Percentiles rank a stretch among this genome's conserved stretches.
Evolutionary conservation across 768 basidiomycete genomes (phyloP).

Genomic region (Flagelloscypha sp.): DNA sequence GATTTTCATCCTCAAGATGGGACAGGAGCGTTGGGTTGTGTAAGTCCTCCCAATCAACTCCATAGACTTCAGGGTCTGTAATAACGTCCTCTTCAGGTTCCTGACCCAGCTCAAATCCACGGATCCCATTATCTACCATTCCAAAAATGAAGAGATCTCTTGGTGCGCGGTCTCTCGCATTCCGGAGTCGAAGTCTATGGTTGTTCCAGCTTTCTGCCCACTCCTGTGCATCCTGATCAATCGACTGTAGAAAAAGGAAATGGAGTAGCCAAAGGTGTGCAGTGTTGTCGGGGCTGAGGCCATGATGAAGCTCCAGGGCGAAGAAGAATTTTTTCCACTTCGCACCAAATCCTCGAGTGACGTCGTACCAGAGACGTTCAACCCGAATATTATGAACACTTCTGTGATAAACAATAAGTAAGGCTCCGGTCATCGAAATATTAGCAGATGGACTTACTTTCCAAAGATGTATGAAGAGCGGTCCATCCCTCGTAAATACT

Average conservation of each 20-base stretch:
- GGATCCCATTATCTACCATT: constrained; percentile 10
- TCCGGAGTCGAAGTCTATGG: constrained; percentile 8
- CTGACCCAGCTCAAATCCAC: constrained; percentile 7
- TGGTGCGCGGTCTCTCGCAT: constrained; percentile 7
- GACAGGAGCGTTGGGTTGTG: constrained; percentile 7
- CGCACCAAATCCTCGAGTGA: constrained; percentile 2
- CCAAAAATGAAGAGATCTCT: constrained; percentile 15
- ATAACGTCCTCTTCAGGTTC: too few species aligned
- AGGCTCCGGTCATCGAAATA: too few species aligned
- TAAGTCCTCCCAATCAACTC: constrained; percentile 21
- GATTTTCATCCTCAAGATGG: constrained; percentile 10
- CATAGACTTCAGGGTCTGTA: constrained; percentile 17
- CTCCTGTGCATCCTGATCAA: constrained; percentile 10
- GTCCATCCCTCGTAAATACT: constrained; percentile 13
- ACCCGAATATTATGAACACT: neutral
- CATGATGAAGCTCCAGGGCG: constrained; percentile 14
- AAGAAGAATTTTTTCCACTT: constrained; percentile 13
- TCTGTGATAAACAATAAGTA: neutral
- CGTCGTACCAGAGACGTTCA: constrained; percentile 15
- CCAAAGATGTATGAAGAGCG: constrained; percentile 32
- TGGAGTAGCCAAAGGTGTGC: constrained; percentile 22
- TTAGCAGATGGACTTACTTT: too few species aligned
- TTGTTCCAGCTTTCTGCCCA: constrained; percentile 15
- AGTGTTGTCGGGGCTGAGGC: constrained; percentile 13
- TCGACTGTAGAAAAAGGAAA: constrained; percentile 15